Conservation (phyloP, 352 stramenopile genomes). For the Pythium scleroteichum region DNA sequence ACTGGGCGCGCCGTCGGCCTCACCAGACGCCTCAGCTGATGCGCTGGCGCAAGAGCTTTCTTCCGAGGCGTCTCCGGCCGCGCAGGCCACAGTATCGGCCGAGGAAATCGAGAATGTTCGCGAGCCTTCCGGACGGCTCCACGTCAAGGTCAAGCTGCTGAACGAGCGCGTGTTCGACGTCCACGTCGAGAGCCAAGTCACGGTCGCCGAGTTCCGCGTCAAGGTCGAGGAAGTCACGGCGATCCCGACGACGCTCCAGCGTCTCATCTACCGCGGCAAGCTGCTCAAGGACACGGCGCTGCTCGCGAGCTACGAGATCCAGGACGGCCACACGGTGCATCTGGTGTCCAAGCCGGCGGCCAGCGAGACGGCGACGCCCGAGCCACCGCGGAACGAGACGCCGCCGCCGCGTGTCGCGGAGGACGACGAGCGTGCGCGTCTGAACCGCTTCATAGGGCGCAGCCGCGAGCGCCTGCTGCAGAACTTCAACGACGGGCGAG, state of each 20-base stretch:
- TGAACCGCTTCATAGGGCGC: constrained; percentile 21
- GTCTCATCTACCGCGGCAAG: constrained; percentile 92
- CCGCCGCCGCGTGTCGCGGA: background rate
- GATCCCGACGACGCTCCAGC: constrained; percentile 66
- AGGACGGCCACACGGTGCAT: constrained; percentile 92
- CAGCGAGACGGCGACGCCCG: no score
- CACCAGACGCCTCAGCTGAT: background rate
- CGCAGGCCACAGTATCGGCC: background rate
- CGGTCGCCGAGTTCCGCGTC: constrained; percentile 64
- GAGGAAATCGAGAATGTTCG: constrained; percentile 12
- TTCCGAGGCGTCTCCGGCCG: background rate
- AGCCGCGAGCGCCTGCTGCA: constrained; percentile 28
- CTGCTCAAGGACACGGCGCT: constrained; percentile 77
- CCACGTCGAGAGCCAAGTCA: constrained; percentile 38
- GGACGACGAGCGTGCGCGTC: constrained; percentile 10
- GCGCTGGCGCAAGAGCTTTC: constrained; percentile 5
- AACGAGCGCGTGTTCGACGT: constrained; percentile 81
- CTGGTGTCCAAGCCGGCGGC: constrained; percentile 69
- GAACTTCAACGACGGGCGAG: constrained; percentile 12
- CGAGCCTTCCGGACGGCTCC: constrained; percentile 18
- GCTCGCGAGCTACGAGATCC: constrained; percentile 84
- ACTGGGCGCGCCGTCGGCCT: background rate
- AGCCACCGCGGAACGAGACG: no score
- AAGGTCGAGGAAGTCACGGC: constrained; percentile 55
- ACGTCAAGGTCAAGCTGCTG: constrained; percentile 73